Base-by-base conservation (phyloP, 1,284 basidiomycete species). In the Ustilago esculenta region DNA sequence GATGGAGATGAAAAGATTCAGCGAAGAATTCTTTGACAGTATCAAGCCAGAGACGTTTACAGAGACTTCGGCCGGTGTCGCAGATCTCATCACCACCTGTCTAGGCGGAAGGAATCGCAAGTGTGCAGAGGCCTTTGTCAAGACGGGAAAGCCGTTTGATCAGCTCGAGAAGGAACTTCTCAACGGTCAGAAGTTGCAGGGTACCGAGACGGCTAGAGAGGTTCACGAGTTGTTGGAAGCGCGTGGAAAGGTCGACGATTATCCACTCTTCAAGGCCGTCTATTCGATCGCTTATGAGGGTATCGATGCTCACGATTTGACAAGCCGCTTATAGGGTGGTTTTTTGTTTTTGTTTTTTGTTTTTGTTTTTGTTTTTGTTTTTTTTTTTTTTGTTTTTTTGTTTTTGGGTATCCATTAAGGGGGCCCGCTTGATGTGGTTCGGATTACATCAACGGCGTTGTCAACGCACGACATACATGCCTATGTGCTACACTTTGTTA, bases 21-120 rank as follows among this genome's bases (percentile, higher is more conserved):
- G 84, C 53, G 82, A 84, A 51, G 85, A 87, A 72, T 87, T 87
- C 82, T 87, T 87, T 77, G 74, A 84, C 1, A 82, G 84, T 43
- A 83, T 85, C 75, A 84, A 85, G 73, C 81, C 84, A 5, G 84
- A 85, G 52, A 86, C 86, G 0, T 87, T 87, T 73, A 63, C 81
- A 82, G 70, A 85, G 85, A 81, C 84, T 72, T 74, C 70, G 39
- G 85, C 86, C 1, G 86, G 86, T 40, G 83, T 87, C 21, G 86
- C 86, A 8, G 86, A 87, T 80, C 80, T 87, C 24, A 87, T 87
- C 77, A 87, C 86, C 5, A 86, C 85, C 8, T 86, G 85, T 47
- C 82, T 87, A 18, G 86, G 86, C 18, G 86, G 86, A 4, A 80
- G 86, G 36, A 87, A 87, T 76, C 81, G 84, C 51, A 84, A 84